Percentiles rank a stretch among this genome's conserved stretches.
Evolutionary conservation across 1,284 basidiomycete species (phyloP).

Genomic region (Cystobasidium sp.): DNA sequence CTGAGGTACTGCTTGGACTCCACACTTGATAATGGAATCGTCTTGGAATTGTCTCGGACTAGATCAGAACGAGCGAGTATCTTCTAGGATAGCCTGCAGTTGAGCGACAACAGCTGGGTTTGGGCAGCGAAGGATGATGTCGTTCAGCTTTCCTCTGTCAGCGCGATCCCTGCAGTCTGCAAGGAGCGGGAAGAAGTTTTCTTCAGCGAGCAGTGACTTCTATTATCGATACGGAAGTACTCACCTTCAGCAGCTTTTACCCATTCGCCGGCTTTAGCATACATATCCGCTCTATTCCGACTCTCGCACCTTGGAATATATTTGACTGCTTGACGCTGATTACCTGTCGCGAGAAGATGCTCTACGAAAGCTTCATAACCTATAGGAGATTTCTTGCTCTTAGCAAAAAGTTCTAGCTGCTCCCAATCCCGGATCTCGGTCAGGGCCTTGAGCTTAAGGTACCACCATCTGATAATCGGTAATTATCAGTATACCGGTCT

Average conservation of each 20-base stretch:
- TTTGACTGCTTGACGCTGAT: conserved; percentile 70
- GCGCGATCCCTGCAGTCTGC: conserved; percentile 39
- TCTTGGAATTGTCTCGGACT: background rate
- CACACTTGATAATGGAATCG: background rate
- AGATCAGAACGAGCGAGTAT: conserved; percentile 37
- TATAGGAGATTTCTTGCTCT: conserved; percentile 85
- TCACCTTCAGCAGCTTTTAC: conserved; percentile 72
- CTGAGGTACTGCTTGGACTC: background rate
- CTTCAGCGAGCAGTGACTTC: no score
- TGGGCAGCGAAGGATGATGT: conserved; percentile 27
- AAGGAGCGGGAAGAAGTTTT: background rate
- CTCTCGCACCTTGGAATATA: conserved; percentile 83
- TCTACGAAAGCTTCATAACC: conserved; percentile 92
- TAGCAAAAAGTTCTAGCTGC: conserved; percentile 78
- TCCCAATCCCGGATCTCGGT: conserved; percentile 80
- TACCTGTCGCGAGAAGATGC: conserved; percentile 72
- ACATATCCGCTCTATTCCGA: conserved; percentile 79
- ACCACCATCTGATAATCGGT: conserved; percentile 76
- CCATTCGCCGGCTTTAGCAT: conserved; percentile 86
- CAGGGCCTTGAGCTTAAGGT: conserved; percentile 81
- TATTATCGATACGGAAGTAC: no score
- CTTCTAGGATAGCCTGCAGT: conserved; percentile 34
- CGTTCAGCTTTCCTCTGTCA: conserved; percentile 37
- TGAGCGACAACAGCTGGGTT: conserved; percentile 31
- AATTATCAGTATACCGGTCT: conserved; percentile 25